phyloP scores from a whole-genome alignment of 192 early-diverging fungal genomes.

The Gaertneriomyces semiglobifer region DNA sequence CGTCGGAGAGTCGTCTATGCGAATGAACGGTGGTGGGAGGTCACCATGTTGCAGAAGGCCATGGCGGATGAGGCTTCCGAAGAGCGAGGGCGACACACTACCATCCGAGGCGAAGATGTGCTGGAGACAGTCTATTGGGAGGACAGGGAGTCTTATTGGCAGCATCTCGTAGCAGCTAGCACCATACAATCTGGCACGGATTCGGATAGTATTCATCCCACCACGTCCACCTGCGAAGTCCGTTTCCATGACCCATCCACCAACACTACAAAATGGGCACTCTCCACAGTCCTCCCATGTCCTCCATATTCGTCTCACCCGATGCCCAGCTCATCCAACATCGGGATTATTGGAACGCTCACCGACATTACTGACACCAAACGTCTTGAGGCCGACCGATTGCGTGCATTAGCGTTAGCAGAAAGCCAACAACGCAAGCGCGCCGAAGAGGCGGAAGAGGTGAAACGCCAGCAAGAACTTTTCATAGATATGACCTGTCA shows the following conservation, averaged over 20 bases:
- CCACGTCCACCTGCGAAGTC: conserved; percentile 16
- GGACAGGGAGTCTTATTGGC: not conserved
- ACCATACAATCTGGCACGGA: conserved; percentile 4
- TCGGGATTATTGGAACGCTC: conserved; percentile 22
- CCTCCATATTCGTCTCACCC: not conserved
- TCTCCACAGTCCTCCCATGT: not conserved
- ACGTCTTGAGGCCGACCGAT: conserved; percentile 21
- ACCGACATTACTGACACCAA: conserved; percentile 35
- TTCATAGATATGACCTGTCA: conserved; percentile 47
- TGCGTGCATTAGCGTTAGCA: conserved; percentile 26
- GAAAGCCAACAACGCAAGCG: conserved; percentile 31
- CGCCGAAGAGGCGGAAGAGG: conserved; percentile 38
- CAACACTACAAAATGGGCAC: not conserved
- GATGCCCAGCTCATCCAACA: not conserved
- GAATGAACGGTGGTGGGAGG: conserved; percentile 39
- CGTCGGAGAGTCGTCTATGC: conserved; percentile 26
- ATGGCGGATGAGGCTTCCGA: conserved; percentile 7
- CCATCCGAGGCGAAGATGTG: not conserved
- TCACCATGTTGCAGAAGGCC: conserved; percentile 13
- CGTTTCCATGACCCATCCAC: conserved; percentile 9
- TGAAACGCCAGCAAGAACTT: conserved; percentile 33
- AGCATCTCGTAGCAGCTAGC: not conserved
- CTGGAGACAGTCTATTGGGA: not conserved
- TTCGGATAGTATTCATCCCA: not conserved
- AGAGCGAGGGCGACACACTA: not conserved